Base-by-base conservation (phyloP, 2,329 filamentous ascomycete species). In the Dendryphion nanum region DNA sequence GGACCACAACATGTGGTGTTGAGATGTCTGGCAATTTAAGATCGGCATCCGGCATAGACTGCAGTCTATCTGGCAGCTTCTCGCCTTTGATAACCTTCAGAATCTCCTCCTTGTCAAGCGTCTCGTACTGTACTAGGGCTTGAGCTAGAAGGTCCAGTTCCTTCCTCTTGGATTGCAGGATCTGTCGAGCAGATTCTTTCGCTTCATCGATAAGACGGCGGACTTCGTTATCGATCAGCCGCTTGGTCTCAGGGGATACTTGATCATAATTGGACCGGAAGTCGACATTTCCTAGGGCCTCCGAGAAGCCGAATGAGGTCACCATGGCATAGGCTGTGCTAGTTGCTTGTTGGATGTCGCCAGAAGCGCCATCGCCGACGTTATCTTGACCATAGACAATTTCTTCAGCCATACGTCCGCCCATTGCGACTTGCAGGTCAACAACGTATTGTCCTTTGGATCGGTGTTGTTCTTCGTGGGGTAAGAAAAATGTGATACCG, bases 91-190 rank as follows among this genome's bases (percentile, higher is more conserved):
- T 83, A 5, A 97, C 87, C 72, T 86, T 88, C 65, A 90, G 82
- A 47, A 97, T 94, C 66, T 98, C 93, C 3, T 85, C 82, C 65
- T 85, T 86, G 64, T 86, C 85, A 35, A 98, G 71, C 0, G 89
- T 96, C 73, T 98, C 93, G 66, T 96, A 97, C 66, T 96, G 84
- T 21, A 98, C 82, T 7, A 98, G 76, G 5, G 90, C 93, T 58
- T 90, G 83, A 18, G 93, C 91, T 7, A 98, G 73, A 8, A 88
- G 74, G 55, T 98, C 91, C 6, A 98, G 77, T 65, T 95, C 91
- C 42, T 85, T 83, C 39, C 89, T 81, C 63, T 86, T 88, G 23
- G 81, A 78, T 1, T 77, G 79, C 32, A 98, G 70, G 4, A 97
- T 75, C 32, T 78, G 77, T 29, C 69, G 73, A 1, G 90, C 89